phyloP scores from a whole-genome alignment of 2,329 filamentous ascomycete species.

The Chrysoporthe austroafricana region DNA sequence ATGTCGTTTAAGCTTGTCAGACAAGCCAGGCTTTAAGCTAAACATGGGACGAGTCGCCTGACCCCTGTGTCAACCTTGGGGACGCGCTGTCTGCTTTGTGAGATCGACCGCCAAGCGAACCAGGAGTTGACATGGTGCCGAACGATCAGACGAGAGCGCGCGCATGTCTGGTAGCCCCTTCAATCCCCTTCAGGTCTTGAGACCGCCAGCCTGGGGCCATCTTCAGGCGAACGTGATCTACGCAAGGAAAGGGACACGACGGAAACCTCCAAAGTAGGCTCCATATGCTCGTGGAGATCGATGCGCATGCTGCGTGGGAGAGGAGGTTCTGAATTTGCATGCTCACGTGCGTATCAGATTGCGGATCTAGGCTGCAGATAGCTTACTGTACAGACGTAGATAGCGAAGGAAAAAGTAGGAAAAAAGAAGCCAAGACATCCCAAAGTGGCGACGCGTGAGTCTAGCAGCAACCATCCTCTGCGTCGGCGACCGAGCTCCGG shows the following conservation, averaged over 20 bases:
- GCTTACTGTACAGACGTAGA: background rate
- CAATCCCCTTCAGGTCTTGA: no score
- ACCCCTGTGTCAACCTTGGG: background rate
- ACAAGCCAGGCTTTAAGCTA: background rate
- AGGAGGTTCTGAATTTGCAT: background rate
- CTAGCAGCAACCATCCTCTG: background rate
- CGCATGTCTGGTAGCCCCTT: background rate
- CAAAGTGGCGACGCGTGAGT: background rate
- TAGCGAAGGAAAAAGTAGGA: background rate
- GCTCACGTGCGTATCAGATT: background rate
- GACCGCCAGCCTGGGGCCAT: no score
- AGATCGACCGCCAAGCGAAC: background rate
- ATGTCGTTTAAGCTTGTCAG: constrained; percentile 19
- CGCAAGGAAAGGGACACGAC: background rate
- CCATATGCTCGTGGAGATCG: background rate
- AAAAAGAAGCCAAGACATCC: background rate
- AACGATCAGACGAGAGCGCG: background rate
- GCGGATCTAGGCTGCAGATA: background rate
- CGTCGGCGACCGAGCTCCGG: constrained; percentile 14
- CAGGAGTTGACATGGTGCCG: background rate
- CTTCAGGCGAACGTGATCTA: background rate
- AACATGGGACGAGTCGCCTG: constrained; percentile 7
- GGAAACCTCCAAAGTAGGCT: background rate
- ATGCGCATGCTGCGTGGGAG: background rate
- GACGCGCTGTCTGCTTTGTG: background rate